Conservation (phyloP, 345 rosid species). For the Laguncularia racemosa region DNA sequence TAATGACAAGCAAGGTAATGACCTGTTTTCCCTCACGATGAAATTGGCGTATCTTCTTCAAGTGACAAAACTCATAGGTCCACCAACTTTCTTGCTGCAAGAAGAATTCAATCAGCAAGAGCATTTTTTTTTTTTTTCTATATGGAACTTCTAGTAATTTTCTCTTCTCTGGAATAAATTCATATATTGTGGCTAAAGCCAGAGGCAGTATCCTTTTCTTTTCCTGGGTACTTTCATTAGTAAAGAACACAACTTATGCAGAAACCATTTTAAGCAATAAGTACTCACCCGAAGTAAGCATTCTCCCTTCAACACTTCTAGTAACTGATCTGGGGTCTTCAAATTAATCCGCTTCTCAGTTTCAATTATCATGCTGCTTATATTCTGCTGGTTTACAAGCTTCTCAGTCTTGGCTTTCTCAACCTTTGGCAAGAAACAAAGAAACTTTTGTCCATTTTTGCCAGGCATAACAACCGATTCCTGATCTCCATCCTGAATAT, state of each 20-base stretch:
- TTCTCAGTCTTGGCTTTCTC: constrained; percentile 48
- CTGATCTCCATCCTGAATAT: constrained; percentile 61
- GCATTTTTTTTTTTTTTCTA: too few relatives aligned
- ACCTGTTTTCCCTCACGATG: constrained; percentile 76
- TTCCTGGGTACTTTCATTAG: too few relatives aligned
- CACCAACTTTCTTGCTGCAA: constrained; percentile 99
- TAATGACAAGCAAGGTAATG: constrained; percentile 1
- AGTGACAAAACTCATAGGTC: constrained; percentile 91
- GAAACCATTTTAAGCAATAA: not conserved
- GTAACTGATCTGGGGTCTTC: constrained; percentile 89
- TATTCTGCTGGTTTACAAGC: constrained; percentile 40
- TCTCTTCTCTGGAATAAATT: too few relatives aligned
- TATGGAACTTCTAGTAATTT: too few relatives aligned
- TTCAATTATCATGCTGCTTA: constrained; percentile 75
- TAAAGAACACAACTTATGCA: too few relatives aligned
- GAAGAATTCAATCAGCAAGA: not conserved
- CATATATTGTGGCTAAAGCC: too few relatives aligned
- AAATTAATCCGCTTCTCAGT: constrained; percentile 55
- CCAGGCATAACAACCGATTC: constrained; percentile 64
- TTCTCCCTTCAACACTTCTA: constrained; percentile 48
- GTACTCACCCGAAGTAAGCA: constrained; percentile 62
- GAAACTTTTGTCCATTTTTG: constrained; percentile 48
- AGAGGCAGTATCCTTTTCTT: too few relatives aligned
- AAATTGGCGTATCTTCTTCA: constrained; percentile 44
- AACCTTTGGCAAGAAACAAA: constrained; percentile 81